Conservation (phyloP, 2,329 filamentous ascomycete genomes). For the Clathrospora elynae region DNA sequence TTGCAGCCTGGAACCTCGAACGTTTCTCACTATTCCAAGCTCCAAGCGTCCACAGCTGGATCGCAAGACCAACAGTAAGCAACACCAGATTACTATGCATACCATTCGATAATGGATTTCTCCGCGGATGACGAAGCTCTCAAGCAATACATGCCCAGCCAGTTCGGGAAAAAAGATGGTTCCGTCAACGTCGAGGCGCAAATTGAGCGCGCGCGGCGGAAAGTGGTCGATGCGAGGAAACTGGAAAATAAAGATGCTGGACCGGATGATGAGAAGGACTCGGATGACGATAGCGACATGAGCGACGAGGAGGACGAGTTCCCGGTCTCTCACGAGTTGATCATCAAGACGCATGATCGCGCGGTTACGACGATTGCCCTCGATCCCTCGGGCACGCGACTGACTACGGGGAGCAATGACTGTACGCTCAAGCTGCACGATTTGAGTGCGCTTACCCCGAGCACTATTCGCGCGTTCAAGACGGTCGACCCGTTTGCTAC, state of each 20-base stretch:
- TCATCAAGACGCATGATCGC: slow-evolving; percentile 89
- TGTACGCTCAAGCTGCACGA: slow-evolving; percentile 92
- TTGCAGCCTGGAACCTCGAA: too few species aligned
- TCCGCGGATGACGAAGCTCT: slow-evolving; percentile 65
- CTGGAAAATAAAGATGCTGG: slow-evolving; percentile 34
- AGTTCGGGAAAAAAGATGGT: slow-evolving; percentile 82
- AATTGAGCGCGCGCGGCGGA: slow-evolving; percentile 76
- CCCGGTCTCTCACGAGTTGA: slow-evolving; percentile 88
- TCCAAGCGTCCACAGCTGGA: too few species aligned
- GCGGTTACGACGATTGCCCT: slow-evolving; percentile 83
- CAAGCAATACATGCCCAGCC: slow-evolving; percentile 75
- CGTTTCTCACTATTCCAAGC: too few species aligned
- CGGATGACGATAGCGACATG: slow-evolving; percentile 60
- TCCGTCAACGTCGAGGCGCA: slow-evolving; percentile 77
- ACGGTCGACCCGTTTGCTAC: slow-evolving; percentile 83
- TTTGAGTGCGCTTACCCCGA: slow-evolving; percentile 93
- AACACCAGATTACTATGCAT: slow-evolving; percentile 9
- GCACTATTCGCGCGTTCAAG: slow-evolving; percentile 91
- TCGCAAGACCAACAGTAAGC: slow-evolving; percentile 11
- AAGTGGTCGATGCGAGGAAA: slow-evolving; percentile 49
- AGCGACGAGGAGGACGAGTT: slow-evolving; percentile 81
- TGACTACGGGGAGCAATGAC: slow-evolving; percentile 90
- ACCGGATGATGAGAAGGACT: slow-evolving; percentile 41
- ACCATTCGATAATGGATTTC: slow-evolving; percentile 29
- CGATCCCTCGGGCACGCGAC: slow-evolving; percentile 80